A percentile compares a stretch with the other conserved stretches of the same genome.
These are phyloP conservation scores for Claviceps fusiformis DNA, from an alignment of 2,329 filamentous ascomycete species.

Conservation along the genomic window DNA sequence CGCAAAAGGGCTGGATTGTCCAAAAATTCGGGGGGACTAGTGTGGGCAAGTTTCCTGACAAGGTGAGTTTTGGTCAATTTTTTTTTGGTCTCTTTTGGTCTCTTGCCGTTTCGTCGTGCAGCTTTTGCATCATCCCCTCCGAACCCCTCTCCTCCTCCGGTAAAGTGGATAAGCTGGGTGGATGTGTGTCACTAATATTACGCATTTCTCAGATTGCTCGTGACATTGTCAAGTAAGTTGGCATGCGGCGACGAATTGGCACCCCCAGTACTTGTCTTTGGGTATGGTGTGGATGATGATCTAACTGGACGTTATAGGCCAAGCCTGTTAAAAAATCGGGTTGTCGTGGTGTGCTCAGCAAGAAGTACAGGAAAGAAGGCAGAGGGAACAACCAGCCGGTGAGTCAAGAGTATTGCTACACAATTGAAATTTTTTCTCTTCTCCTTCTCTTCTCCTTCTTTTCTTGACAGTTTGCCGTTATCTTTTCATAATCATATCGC, in stretches of 20 bases:
- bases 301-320: constrained; percentile 13
- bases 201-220: constrained; percentile 22
- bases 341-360: constrained; percentile 91
- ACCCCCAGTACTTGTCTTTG: background rate
- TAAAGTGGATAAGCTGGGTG: background rate
- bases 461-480: no score
- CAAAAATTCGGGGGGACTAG: constrained; percentile 95
- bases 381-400: constrained; percentile 91
- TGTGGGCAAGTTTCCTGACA: constrained; percentile 81
- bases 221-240: constrained; percentile 28
- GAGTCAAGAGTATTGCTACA: constrained; percentile 26
- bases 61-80: constrained; percentile 26
- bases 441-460: background rate
- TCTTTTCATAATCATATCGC: no score
- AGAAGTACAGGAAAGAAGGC: constrained; percentile 88
- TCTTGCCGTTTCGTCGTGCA: background rate
- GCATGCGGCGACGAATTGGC: background rate
- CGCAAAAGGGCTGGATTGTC: constrained; percentile 57
- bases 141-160: no score
- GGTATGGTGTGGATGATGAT: background rate
- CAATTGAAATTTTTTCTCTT: background rate
- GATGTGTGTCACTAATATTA: background rate
- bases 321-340: constrained; percentile 51
- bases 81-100: background rate
- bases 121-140: background rate